These are phyloP conservation scores for Cladosporium phlei DNA, from an alignment of 2,329 filamentous ascomycete genomes.

Conservation along the genomic window DNA sequence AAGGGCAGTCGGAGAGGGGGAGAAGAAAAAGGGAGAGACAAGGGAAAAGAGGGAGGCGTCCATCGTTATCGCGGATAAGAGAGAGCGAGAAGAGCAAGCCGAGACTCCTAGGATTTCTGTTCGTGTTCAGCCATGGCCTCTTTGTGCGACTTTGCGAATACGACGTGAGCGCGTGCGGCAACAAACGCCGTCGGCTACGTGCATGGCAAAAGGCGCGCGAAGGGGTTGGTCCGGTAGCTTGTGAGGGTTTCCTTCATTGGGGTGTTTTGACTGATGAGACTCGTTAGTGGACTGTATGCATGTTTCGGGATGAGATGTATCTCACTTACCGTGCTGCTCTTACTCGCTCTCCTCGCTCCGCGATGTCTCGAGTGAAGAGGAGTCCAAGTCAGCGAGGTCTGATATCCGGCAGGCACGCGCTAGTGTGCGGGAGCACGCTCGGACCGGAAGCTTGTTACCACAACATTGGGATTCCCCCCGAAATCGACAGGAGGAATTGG, in stretches of 20 bases:
- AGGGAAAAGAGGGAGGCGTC: neutral
- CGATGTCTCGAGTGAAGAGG: neutral
- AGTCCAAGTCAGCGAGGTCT: neutral
- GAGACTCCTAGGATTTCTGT: slow-evolving; percentile 11
- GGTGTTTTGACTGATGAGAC: neutral
- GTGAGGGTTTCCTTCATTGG: slow-evolving; percentile 12
- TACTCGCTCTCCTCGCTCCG: neutral
- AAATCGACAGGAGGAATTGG: no score
- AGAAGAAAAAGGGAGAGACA: neutral
- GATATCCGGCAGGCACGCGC: no score
- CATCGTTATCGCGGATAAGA: slow-evolving; percentile 1
- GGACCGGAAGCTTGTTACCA: no score
- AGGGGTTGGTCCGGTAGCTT: slow-evolving; percentile 13
- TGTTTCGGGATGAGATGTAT: neutral
- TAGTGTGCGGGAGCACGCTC: no score
- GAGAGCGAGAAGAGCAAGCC: slow-evolving; percentile 7
- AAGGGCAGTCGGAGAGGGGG: no score
- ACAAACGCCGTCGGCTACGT: slow-evolving; percentile 4
- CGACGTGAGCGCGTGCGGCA: slow-evolving; percentile 7
- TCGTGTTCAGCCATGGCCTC: slow-evolving; percentile 12
- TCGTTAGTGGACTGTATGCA: neutral
- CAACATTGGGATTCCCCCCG: no score
- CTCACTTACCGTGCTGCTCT: slow-evolving; percentile 5
- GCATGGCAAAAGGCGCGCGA: no score
- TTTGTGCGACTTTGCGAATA: neutral